phyloP scores from a whole-genome alignment of 257 asterid genomes.

The Linaria vulgaris region DNA sequence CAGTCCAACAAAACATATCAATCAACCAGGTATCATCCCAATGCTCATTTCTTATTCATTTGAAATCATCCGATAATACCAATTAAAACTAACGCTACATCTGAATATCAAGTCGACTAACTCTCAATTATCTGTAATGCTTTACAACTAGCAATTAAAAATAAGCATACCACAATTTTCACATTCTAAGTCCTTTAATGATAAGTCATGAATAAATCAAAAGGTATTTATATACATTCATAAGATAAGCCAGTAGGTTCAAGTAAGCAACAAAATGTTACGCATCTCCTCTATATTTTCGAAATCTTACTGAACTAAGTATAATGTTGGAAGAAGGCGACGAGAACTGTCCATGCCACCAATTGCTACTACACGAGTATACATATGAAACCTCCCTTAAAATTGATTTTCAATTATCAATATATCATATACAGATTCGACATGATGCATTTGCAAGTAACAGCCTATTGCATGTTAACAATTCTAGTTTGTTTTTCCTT shows the following conservation, averaged over 20 bases:
- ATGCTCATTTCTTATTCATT: conserved; percentile 10
- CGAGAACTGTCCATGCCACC: not conserved
- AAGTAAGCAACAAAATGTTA: not conserved
- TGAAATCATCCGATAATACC: conserved; percentile 6
- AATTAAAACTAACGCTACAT: conserved; percentile 1
- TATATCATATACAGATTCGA: not conserved
- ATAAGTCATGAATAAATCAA: conserved; percentile 9
- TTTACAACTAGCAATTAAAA: not conserved
- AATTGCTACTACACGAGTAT: not conserved
- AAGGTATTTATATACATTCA: conserved; percentile 1
- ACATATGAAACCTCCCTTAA: not conserved
- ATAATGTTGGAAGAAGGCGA: conserved; percentile 18
- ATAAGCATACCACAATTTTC: not conserved
- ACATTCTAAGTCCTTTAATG: not conserved
- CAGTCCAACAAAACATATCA: conserved; percentile 14
- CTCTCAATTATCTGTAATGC: not conserved
- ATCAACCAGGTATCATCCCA: conserved; percentile 14
- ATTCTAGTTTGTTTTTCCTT: conserved; percentile 2
- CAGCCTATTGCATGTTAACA: conserved; percentile 10
- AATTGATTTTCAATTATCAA: not conserved
- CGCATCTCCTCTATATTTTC: conserved; percentile 2
- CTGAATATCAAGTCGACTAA: conserved; percentile 4
- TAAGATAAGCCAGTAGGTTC: conserved; percentile 19
- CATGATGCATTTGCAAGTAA: conserved; percentile 1
- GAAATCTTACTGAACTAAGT: conserved; percentile 13